phyloP scores from a whole-genome alignment of 2,329 filamentous ascomycete species.

The Epichloe sylvatica region DNA sequence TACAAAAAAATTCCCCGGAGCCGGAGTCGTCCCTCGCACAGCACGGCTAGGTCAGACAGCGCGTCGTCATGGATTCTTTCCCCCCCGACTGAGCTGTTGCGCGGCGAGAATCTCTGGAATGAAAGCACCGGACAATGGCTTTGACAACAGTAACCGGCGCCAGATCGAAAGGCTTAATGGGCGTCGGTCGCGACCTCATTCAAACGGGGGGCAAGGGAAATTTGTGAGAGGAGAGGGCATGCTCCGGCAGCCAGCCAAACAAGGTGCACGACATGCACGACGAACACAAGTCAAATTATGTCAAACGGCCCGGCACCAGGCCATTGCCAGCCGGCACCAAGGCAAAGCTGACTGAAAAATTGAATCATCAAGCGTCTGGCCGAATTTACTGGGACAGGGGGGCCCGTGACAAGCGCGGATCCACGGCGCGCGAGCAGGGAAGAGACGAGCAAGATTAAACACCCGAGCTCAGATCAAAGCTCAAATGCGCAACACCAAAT shows the following conservation, averaged over 20 bases:
- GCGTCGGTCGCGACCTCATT: not conserved
- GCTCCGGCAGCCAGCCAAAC: not conserved
- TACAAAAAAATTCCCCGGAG: not conserved
- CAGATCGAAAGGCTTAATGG: not conserved
- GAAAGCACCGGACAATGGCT: not conserved
- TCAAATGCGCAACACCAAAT: not conserved
- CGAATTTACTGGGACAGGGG: not conserved
- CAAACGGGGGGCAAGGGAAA: not conserved
- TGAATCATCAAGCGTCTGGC: not conserved
- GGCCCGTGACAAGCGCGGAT: not conserved
- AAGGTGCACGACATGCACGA: not conserved
- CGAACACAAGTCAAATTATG: too few species aligned
- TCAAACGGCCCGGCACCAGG: too few species aligned
- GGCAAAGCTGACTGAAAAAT: not conserved
- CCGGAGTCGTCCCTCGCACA: not conserved
- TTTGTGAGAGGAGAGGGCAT: not conserved
- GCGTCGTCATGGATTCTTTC: not conserved
- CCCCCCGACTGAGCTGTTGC: not conserved
- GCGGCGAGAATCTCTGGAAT: constrained; percentile 1
- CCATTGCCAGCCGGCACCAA: not conserved
- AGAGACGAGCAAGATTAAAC: not conserved
- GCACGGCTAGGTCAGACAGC: not conserved
- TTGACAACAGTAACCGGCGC: not conserved
- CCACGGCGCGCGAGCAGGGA: not conserved
- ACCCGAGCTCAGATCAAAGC: not conserved